These are phyloP conservation scores for Quercus berberidifolia DNA, from an alignment of 306 rosid genomes.

Conservation along the genomic window DNA sequence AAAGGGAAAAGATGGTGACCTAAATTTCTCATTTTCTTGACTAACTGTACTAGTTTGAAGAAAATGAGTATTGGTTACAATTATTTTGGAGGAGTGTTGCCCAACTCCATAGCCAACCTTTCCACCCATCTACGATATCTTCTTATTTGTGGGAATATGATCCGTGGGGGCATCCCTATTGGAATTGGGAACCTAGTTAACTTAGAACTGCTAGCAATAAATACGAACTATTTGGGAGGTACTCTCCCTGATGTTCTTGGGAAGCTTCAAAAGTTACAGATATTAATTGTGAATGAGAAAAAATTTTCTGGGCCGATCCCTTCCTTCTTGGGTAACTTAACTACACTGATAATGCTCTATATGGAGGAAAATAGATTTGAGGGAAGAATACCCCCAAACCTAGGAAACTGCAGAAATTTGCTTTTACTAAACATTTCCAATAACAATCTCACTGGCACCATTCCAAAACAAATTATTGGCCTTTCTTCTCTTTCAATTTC, in stretches of 20 bases:
- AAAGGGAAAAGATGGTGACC: constrained; percentile 18
- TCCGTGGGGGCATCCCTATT: constrained; percentile 30
- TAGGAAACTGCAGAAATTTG: constrained; percentile 27
- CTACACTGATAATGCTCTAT: constrained; percentile 13
- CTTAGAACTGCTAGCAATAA: constrained; percentile 11
- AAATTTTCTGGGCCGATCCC: constrained; percentile 29
- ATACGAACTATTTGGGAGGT: constrained; percentile 23
- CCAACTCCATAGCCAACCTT: constrained; percentile 26
- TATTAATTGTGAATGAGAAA: constrained; percentile 7
- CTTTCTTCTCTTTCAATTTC: constrained; percentile 33
- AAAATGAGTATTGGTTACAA: constrained; percentile 1
- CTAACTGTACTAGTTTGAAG: constrained; percentile 27
- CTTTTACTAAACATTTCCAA: constrained; percentile 20
- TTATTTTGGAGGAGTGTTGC: constrained; percentile 35
- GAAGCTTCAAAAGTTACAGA: constrained; percentile 24
- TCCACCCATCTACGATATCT: constrained; percentile 10
- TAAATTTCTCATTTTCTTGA: constrained; percentile 26
- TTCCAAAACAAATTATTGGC: constrained; percentile 31
- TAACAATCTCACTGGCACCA: constrained; percentile 35
- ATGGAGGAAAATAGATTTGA: constrained; percentile 22
- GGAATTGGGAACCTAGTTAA: constrained; percentile 31
- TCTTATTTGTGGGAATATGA: neutral
- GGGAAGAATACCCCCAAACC: constrained; percentile 35
- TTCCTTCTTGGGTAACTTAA: constrained; percentile 34
- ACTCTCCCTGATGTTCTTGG: constrained; percentile 26